Percentiles rank a stretch among this genome's conserved stretches.
phyloP scores from a whole-genome alignment of 192 early-diverging fungal genomes.

The Rhizoclosmatium globosum region DNA sequence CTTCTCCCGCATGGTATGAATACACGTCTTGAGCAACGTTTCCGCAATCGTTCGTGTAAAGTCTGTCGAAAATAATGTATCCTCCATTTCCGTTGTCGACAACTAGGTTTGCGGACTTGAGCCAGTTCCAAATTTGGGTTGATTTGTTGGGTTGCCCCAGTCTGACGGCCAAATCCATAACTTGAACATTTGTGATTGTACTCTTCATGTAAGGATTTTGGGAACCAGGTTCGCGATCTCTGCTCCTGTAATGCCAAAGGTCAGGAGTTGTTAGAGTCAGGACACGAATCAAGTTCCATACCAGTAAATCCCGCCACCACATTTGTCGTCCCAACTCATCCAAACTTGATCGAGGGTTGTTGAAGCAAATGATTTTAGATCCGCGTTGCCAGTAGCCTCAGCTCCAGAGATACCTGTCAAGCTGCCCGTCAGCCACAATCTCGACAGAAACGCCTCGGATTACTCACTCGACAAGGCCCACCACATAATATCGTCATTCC shows the following conservation, averaged over 20 bases:
- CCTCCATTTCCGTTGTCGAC: not conserved
- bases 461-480: constrained; percentile 42
- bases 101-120: constrained; percentile 28
- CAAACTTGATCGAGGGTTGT: constrained; percentile 49
- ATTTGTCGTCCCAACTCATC: constrained; percentile 47
- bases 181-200: constrained; percentile 54
- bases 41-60: constrained; percentile 8
- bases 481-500: constrained; percentile 47
- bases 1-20: constrained; percentile 37
- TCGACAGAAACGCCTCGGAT: constrained; percentile 12
- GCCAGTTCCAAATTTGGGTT: constrained; percentile 48
- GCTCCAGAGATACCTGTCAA: constrained; percentile 27
- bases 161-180: constrained; percentile 45
- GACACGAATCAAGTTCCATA: not conserved
- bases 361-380: constrained; percentile 26
- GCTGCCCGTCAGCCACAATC: constrained; percentile 18
- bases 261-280: not conserved
- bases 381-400: not conserved
- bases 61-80: constrained; percentile 27
- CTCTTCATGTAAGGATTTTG: constrained; percentile 45
- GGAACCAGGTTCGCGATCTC: constrained; percentile 30
- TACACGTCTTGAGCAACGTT: not conserved
- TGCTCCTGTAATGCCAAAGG: constrained; percentile 10
- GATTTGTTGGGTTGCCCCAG: constrained; percentile 44
- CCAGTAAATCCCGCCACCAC: constrained; percentile 64